Evolutionary conservation across 2,329 filamentous ascomycete species (phyloP).

Genomic region (Dactylonectria macrodidyma): DNA sequence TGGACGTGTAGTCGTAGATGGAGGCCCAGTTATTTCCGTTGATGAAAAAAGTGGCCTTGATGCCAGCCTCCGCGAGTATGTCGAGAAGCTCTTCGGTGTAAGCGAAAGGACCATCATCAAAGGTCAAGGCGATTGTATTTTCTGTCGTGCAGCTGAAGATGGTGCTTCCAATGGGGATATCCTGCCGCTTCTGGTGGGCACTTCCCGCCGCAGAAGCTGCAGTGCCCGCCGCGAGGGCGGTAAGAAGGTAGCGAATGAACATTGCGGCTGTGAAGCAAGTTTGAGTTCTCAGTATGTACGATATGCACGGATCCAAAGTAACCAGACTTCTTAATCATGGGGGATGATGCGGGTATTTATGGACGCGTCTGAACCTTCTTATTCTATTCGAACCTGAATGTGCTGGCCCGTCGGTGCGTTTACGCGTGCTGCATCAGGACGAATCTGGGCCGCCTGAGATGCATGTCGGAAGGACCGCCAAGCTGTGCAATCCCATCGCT

Average conservation of each 20-base stretch:
- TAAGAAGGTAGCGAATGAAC: conserved; percentile 1
- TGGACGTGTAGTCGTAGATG: conserved; percentile 30
- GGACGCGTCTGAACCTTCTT: too few relatives aligned
- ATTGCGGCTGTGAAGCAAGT: background rate
- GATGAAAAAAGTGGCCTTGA: conserved; percentile 51
- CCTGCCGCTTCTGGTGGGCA: conserved; percentile 1
- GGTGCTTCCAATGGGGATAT: conserved; percentile 30
- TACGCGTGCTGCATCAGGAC: conserved; percentile 13
- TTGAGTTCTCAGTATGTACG: background rate
- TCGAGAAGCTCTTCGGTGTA: conserved; percentile 55
- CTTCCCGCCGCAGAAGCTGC: background rate
- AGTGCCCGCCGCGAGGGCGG: background rate
- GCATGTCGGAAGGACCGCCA: conserved; percentile 6
- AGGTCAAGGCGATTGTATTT: conserved; percentile 54
- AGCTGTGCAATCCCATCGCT: conserved; percentile 16
- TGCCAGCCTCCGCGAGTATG: conserved; percentile 39
- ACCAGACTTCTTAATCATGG: background rate
- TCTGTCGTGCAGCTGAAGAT: conserved; percentile 45
- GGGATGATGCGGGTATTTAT: conserved; percentile 16
- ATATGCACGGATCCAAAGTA: conserved; percentile 1
- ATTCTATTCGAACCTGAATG: background rate
- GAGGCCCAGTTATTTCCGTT: conserved; percentile 38
- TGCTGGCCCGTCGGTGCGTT: conserved; percentile 3
- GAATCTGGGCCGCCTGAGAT: conserved; percentile 5
- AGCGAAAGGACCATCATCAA: conserved; percentile 56